Evolutionary conservation across 2,329 filamentous ascomycete species (phyloP).

Genomic region (Apiospora malaysiana): DNA sequence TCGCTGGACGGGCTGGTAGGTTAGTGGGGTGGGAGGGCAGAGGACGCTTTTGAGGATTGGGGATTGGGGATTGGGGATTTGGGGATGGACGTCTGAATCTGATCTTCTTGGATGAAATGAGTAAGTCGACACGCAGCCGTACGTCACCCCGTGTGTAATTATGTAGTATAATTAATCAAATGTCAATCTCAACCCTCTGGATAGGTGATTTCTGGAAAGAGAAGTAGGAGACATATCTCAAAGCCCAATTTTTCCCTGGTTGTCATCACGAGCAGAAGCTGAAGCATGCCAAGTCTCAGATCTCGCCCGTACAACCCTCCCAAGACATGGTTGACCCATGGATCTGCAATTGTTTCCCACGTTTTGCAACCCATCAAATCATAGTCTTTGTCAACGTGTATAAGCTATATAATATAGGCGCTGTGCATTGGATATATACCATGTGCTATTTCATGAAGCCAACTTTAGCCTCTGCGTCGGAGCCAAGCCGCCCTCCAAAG

Average conservation of each 20-base stretch:
- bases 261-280: conserved; percentile 4
- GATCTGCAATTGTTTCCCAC: neutral
- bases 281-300: conserved; percentile 20
- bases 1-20: neutral
- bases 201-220: neutral
- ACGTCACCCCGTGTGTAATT: neutral
- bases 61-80: too few species aligned
- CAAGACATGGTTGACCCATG: conserved; percentile 4
- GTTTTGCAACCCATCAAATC: neutral
- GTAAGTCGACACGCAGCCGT: neutral
- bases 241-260: neutral
- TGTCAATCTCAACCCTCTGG: neutral
- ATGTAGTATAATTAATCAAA: too few species aligned
- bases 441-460: neutral
- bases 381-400: neutral
- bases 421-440: neutral
- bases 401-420: neutral
- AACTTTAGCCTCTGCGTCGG: neutral
- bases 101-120: neutral
- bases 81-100: neutral
- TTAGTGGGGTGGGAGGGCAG: neutral
- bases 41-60: neutral
- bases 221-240: too few species aligned
- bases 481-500: neutral
- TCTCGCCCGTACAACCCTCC: conserved; percentile 8